Evolutionary conservation across 2,329 filamentous ascomycete species (phyloP).

Genomic region (Dactylella cylindrospora): DNA sequence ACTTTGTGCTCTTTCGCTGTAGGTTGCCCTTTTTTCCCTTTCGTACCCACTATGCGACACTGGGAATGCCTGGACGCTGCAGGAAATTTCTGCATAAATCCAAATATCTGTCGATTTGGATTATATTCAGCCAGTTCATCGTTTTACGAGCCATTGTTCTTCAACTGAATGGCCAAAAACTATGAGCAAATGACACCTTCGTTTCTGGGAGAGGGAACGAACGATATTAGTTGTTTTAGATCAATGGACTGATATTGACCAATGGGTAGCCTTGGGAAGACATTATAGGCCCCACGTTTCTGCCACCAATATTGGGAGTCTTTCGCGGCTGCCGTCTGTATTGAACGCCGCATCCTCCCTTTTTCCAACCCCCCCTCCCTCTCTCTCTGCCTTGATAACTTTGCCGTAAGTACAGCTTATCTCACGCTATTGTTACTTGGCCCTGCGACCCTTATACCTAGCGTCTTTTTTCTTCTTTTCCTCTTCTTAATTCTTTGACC

Average conservation of each 20-base stretch:
- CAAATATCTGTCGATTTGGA: too few relatives aligned
- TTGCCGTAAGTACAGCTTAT: conserved; percentile 42
- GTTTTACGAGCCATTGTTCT: conserved; percentile 8
- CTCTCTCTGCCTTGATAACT: too few relatives aligned
- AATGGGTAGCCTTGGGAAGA: conserved; percentile 42
- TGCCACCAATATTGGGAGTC: conserved; percentile 41
- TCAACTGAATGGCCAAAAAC: background rate
- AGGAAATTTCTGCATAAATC: conserved; percentile 2
- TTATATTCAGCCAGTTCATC: conserved; percentile 38
- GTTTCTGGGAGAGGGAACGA: conserved; percentile 16
- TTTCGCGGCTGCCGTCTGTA: conserved; percentile 33
- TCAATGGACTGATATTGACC: conserved; percentile 44
- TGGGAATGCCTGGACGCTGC: conserved; percentile 24
- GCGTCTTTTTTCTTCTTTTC: conserved; percentile 20
- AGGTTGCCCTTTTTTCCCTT: conserved; percentile 38
- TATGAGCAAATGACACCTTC: conserved; percentile 24
- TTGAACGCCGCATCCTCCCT: conserved; percentile 13
- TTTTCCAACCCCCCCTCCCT: conserved; percentile 3
- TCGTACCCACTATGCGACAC: conserved; percentile 30
- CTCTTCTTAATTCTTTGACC: too few relatives aligned
- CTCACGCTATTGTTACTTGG: conserved; percentile 23
- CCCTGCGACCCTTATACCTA: conserved; percentile 15
- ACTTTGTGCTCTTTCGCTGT: conserved; percentile 27
- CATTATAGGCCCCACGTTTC: conserved; percentile 42
- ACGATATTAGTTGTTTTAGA: conserved; percentile 44